Evolutionary conservation across 78 protist species (phyloP), one percentile per base, ranked within the genome.

Genomic region (slime mould (Dictyostelium discoideum)): DNA sequence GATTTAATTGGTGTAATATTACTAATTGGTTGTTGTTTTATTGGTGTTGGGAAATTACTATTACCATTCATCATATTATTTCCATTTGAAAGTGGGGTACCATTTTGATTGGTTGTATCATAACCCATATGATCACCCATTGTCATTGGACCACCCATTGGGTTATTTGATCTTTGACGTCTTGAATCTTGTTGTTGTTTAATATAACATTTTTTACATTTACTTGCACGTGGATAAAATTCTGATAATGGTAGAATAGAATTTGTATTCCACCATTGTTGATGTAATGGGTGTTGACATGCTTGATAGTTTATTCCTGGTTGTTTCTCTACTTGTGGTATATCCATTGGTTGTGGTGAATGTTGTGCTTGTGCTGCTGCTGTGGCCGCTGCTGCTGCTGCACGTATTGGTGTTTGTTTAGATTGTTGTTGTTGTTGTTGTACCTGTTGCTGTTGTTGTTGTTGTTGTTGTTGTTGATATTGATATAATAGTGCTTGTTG

Each of bases 141-240:
- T 3, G 16, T 11, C 26, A 60, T 20, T 60, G 46, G 7, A 32
- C 37, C 37, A 32, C 48, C 48, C 24, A 63, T 20, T 63, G 77
- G 77, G 9, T 69, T 69, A 10, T 24, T 69, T 69, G 54, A 20
- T 7, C 84, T 18, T 79, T 39, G 63, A 79, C 84, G 84, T 79
- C 67, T 84, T 6, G 87, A n/a, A 48, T 86, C 92, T 54, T 86
- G 92, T 78, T 92, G 96, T 63, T 92, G 96, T 42, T 77, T 22
- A 29, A 92, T 85, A 29, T 92, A 92, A 10, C 96, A 92, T 29
- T 85, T 84, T 29, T 85, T 84, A 32, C 96, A 92, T 67, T 83
- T 92, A 14, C 63, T 39, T 39, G 92, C 74, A 20, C 90, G 82
- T 16, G 87, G 42, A 78, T 92, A 92, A 54, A 92, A 92, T 6